A percentile compares a stretch with the other conserved stretches of the same genome.
phyloP scores from a whole-genome alignment of 179 eudicot genomes.

The Silene noctiflora region DNA sequence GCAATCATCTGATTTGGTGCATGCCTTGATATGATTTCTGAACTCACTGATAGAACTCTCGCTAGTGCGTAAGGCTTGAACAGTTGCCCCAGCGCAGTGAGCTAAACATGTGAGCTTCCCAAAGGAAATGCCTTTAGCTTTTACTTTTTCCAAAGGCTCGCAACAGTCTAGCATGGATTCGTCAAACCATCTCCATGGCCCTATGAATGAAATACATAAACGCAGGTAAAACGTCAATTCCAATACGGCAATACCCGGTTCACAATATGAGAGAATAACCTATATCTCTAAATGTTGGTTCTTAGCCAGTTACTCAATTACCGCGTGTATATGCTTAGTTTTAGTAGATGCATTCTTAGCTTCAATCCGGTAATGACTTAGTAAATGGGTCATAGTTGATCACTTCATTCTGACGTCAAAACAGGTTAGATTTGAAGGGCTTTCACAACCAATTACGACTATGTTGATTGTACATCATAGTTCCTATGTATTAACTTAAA shows the following conservation, averaged over 20 bases:
- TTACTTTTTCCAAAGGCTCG: slow-evolving; percentile 86
- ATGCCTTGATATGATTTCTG: slow-evolving; percentile 57
- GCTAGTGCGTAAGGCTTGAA: slow-evolving; percentile 62
- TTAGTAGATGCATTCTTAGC: not conserved
- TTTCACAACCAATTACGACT: slow-evolving; percentile 1
- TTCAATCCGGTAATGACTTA: not conserved
- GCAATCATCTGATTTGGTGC: slow-evolving; percentile 62
- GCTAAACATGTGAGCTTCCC: slow-evolving; percentile 87
- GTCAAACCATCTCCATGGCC: slow-evolving; percentile 99
- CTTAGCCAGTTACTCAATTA: not conserved
- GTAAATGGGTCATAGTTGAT: not conserved
- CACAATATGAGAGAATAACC: not conserved
- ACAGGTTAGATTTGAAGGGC: not conserved
- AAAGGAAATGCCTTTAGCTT: slow-evolving; percentile 76
- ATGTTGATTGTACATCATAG: not conserved
- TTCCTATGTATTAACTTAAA: not conserved
- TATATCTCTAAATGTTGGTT: not conserved
- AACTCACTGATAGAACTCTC: slow-evolving; percentile 69
- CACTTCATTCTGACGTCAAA: not conserved
- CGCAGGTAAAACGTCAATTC: not conserved
- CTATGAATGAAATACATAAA: slow-evolving; percentile 28
- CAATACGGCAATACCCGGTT: not conserved
- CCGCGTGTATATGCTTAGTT: not conserved
- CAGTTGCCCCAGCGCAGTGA: slow-evolving; percentile 89
- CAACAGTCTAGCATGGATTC: slow-evolving; percentile 94